Base-by-base conservation (phyloP, 179 eudicot genomes). In the Beta corolliflora region DNA sequence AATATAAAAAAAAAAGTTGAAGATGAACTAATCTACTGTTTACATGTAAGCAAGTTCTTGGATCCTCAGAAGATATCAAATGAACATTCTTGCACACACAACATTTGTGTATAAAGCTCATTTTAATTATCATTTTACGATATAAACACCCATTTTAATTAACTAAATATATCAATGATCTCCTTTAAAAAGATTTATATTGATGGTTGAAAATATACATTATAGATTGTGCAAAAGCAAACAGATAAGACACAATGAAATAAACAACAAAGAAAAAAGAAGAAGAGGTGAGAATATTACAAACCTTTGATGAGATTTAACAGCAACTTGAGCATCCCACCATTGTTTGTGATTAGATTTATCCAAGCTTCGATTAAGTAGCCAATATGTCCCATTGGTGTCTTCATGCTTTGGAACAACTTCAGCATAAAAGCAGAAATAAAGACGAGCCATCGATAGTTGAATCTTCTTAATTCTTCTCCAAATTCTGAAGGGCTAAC, bases 371-470 rank as follows among this genome's bases (percentile, higher is more conserved):
- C 90, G 3, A 89, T 15, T n/a, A 63, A 52, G 25, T 52, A 71
- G 9, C 94, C 97, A 0, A 72, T 14, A 3, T 1, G 3, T 15
- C 84, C 85, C 91, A 91, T 15, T 0, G 93, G 91, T 4, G 56
- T 81, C 78, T 80, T 86, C 23, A 87, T 3, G 3, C 9, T 29
- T 19, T 78, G 59, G 0, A 93, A 56, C 41, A 89, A 46, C 79
- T 87, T 91, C 75, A 88, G 90, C 36, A 77, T n/a, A 12, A 84
- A 41, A 56, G 89, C 74, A 3, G 97, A 93, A 41, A 87, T 41
- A 67, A 90, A 87, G 0, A 93, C 77, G 52, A 93, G 75, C 93
- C 94, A 91, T 84, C 94, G 78, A 13, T 79, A 82, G 25, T 82
- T 64, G 21, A 90, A 71, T 3, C 44, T 67, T 48, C 64, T 61